These are phyloP conservation scores for Pyrenopolyporus hunteri DNA, from an alignment of 495 filamentous ascomycete genomes.

Conservation along the genomic window DNA sequence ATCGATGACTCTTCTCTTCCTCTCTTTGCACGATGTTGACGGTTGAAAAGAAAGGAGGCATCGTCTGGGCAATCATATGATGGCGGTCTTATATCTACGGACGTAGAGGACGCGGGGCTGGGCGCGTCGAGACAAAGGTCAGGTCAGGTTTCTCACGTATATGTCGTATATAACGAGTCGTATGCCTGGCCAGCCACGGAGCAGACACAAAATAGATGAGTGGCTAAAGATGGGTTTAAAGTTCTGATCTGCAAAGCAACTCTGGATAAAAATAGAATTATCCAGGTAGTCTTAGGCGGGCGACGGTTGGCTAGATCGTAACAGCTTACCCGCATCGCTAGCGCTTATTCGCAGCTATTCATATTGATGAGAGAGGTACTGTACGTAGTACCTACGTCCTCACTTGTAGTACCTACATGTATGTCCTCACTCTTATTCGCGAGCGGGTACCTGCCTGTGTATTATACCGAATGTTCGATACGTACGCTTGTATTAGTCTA, in stretches of 20 bases:
- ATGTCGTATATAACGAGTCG: too few species aligned
- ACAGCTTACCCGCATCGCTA: slow-evolving; percentile 21
- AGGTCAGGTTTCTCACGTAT: too few species aligned
- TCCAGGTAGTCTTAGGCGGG: slow-evolving; percentile 11
- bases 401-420: background rate
- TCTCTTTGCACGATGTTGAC: too few species aligned
- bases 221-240: slow-evolving; percentile 1
- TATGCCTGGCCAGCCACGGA: background rate
- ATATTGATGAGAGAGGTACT: too few species aligned
- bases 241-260: slow-evolving; percentile 16
- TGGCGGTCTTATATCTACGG: background rate
- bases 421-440: too few species aligned
- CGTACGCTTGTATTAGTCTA: too few species aligned
- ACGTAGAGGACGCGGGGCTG: background rate
- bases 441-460: too few species aligned
- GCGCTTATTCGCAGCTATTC: too few species aligned
- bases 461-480: too few species aligned
- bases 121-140: too few species aligned
- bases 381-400: too few species aligned
- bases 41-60: background rate
- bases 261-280: slow-evolving; percentile 27
- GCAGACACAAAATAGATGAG: slow-evolving; percentile 1
- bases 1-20: too few species aligned
- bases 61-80: background rate
- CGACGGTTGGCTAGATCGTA: slow-evolving; percentile 31